These are phyloP conservation scores for Sphaerobolus stellatus DNA, from an alignment of 1,284 basidiomycete species.

Conservation along the genomic window DNA sequence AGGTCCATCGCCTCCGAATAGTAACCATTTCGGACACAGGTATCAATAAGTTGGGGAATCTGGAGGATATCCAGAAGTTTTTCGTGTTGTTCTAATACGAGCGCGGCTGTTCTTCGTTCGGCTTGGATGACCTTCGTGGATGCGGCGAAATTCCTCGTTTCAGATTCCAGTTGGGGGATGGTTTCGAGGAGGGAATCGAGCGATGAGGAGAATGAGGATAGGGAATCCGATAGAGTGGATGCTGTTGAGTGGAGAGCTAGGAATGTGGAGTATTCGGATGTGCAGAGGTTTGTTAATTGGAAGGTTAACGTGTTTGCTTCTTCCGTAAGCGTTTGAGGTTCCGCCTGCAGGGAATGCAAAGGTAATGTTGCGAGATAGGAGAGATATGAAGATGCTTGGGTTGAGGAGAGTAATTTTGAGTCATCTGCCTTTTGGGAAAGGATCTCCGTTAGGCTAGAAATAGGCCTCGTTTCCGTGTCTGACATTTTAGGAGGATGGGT, in stretches of 20 bases:
- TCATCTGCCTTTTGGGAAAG: slow-evolving; percentile 4
- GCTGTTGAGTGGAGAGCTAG: slow-evolving; percentile 77
- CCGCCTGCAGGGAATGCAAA: slow-evolving; percentile 62
- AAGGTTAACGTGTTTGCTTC: slow-evolving; percentile 83
- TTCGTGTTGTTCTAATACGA: slow-evolving; percentile 87
- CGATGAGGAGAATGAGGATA: slow-evolving; percentile 63
- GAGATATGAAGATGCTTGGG: slow-evolving; percentile 44
- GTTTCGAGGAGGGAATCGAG: slow-evolving; percentile 65
- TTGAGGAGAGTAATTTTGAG: background rate
- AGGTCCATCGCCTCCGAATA: slow-evolving; percentile 89
- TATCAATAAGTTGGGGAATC: slow-evolving; percentile 85
- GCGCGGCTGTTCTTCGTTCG: slow-evolving; percentile 69
- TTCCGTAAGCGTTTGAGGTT: slow-evolving; percentile 73
- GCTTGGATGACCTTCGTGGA: slow-evolving; percentile 57
- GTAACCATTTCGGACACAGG: slow-evolving; percentile 87
- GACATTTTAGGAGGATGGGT: too few species aligned
- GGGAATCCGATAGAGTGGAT: slow-evolving; percentile 63
- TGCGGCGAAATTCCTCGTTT: slow-evolving; percentile 62
- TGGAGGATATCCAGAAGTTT: slow-evolving; percentile 89
- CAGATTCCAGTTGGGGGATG: slow-evolving; percentile 71
- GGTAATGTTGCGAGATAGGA: slow-evolving; percentile 63
- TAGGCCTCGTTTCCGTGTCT: too few species aligned
- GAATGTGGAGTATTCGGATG: slow-evolving; percentile 86
- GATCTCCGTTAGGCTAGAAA: slow-evolving; percentile 4
- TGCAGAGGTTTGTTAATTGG: slow-evolving; percentile 84